Percentiles rank a stretch among this genome's conserved stretches.
These are phyloP conservation scores for Quercus engelmannii DNA, from an alignment of 306 rosid genomes.

Conservation along the genomic window DNA sequence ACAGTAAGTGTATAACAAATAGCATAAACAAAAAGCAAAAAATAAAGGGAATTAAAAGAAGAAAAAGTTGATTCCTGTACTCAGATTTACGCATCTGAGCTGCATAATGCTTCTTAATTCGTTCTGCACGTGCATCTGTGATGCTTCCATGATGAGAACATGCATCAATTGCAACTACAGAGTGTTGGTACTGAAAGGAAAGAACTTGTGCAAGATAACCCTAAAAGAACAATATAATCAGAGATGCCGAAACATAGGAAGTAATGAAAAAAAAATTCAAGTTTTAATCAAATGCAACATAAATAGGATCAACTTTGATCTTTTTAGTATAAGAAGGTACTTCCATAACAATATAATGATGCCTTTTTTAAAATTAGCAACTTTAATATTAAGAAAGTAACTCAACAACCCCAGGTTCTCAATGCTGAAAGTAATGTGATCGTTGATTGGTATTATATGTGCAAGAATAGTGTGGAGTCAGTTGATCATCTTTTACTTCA, in stretches of 20 bases:
- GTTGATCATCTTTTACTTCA: neutral
- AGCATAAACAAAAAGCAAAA: neutral
- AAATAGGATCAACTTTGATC: neutral
- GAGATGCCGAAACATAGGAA: neutral
- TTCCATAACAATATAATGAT: no score
- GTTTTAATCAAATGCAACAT: neutral
- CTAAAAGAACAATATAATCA: conserved; percentile 35
- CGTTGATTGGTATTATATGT: neutral
- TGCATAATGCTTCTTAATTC: conserved; percentile 66
- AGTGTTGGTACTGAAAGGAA: conserved; percentile 70
- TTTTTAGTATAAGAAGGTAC: neutral
- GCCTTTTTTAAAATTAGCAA: neutral
- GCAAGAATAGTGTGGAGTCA: neutral
- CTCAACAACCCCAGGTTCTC: no score
- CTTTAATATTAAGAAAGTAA: neutral
- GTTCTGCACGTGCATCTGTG: conserved; percentile 68
- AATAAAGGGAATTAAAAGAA: neutral
- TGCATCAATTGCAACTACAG: conserved; percentile 87
- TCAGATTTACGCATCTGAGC: conserved; percentile 70
- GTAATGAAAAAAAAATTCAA: conserved; percentile 5
- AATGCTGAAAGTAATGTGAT: no score
- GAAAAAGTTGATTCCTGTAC: conserved; percentile 26
- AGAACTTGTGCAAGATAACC: conserved; percentile 96
- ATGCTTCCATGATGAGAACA: conserved; percentile 87
- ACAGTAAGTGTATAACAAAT: neutral